Evolutionary conservation across 352 stramenopile genomes (phyloP), one percentile per base, ranked within the genome.

Genomic region (Plasmopara viticola): DNA sequence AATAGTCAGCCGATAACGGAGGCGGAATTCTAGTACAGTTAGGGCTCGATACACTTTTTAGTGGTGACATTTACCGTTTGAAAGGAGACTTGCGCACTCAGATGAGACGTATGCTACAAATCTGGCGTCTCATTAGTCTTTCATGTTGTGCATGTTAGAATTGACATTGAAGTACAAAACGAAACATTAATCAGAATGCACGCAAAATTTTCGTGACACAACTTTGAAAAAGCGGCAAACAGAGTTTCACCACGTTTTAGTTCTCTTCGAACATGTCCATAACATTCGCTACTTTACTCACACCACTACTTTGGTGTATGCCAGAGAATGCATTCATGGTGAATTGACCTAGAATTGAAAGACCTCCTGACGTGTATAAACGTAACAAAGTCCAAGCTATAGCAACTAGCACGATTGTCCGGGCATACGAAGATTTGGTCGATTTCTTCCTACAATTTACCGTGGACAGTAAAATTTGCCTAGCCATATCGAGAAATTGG

Each of bases 401-500:
- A 5, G 78, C 81, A 12, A 90, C 60, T 28, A 85, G 20, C 30
- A 84, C 66, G 35, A 90, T 67, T 2, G 72, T 74, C 46, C 66
- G 65, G 28, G 84, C 66, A 58, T 83, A 86, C 9, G 69, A 81
- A 18, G 58, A 14, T 33, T 64, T 63, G 2, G 33, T 5, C 6
- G 44, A 31, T 18, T 57, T 48, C 28, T 64, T 48, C 13, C 59
- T 5, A 58, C 58, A 25, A 30, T 65, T 64, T 8, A 94, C 48
- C 47, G 90, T 91, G 14, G 73, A 54, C 17, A 66, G 46, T 14
- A 91, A 48, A 15, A 94, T 73, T 58, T 88, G 72, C 8, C 73
- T 73, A 37, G 78, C 80, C 5, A 73, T 90, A 38, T 86, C 78
- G n/a, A 87, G 56, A 35, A 91, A 78, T 46, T 90, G 62, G 4